phyloP scores from a whole-genome alignment of 768 basidiomycete genomes.

The Trametes punicea region DNA sequence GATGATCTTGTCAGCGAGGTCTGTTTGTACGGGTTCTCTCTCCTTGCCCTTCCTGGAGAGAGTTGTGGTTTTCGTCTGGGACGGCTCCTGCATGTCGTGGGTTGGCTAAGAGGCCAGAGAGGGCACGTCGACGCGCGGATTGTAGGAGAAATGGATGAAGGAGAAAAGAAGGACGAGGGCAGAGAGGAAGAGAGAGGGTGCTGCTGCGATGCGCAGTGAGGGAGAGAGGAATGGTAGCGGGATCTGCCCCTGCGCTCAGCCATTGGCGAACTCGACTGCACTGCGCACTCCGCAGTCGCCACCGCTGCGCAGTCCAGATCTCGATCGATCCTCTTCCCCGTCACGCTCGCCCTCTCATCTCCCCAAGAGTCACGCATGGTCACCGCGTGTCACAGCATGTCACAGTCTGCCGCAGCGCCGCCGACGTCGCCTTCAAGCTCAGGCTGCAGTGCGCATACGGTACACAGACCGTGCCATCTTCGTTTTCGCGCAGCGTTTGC shows the following conservation, averaged over 20 bases:
- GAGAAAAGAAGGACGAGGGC: conserved; percentile 2
- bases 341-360: conserved; percentile 1
- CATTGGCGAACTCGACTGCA: conserved; percentile 11
- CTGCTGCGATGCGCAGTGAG: conserved; percentile 25
- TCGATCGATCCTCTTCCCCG: conserved; percentile 20
- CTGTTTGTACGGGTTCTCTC: conserved; percentile 37
- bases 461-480: too few relatives aligned
- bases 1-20: conserved; percentile 62
- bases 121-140: conserved; percentile 3
- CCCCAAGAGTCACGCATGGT: not conserved
- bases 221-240: conserved; percentile 19
- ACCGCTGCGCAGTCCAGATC: conserved; percentile 23
- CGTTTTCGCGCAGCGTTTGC: not conserved
- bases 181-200: conserved; percentile 12
- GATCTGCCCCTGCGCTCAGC: conserved; percentile 18
- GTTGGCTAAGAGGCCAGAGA: not conserved
- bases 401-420: conserved; percentile 9
- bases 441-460: too few relatives aligned
- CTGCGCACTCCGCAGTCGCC: conserved; percentile 24
- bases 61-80: conserved; percentile 15
- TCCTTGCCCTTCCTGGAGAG: conserved; percentile 34
- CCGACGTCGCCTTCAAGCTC: too few relatives aligned
- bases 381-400: not conserved
- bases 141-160: not conserved
- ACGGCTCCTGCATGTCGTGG: conserved; percentile 23